A percentile compares a stretch with the other conserved stretches of the same genome.
These are phyloP conservation scores for Coccomyxa subellipsoidea DNA, from an alignment of 163 green algal genomes.

Conservation along the genomic window DNA sequence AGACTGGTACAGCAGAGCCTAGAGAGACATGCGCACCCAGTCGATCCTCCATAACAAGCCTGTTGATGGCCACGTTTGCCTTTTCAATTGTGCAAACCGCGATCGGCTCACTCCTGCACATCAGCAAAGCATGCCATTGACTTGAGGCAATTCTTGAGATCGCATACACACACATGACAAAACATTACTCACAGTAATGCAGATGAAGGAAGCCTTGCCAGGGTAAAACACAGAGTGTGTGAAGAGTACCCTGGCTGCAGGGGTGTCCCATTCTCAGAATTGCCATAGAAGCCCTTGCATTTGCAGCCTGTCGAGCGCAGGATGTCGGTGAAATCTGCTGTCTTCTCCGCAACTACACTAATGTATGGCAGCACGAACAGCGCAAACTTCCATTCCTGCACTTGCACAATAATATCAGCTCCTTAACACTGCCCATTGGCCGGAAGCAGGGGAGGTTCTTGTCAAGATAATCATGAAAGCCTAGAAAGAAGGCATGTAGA, in stretches of 20 bases:
- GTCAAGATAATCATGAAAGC: too few species aligned
- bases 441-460: too few species aligned
- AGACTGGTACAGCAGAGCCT: too few species aligned
- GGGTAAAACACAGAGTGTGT: too few species aligned
- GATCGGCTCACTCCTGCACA: conserved; percentile 41
- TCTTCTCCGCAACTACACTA: conserved; percentile 84
- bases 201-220: too few species aligned
- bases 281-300: conserved; percentile 63
- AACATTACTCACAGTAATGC: too few species aligned
- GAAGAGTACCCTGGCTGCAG: conserved; percentile 19
- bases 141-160: too few species aligned
- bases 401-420: too few species aligned
- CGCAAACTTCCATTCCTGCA: conserved; percentile 20
- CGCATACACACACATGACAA: too few species aligned
- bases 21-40: conserved; percentile 55
- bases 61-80: conserved; percentile 79
- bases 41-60: conserved; percentile 69
- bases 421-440: too few species aligned
- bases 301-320: conserved; percentile 40
- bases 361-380: conserved; percentile 94
- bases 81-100: conserved; percentile 97
- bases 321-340: conserved; percentile 59
- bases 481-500: too few species aligned
- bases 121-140: too few species aligned
- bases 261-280: conserved; percentile 26